These are phyloP conservation scores for Sonneratia alba DNA, from an alignment of 345 rosid genomes.

Conservation along the genomic window DNA sequence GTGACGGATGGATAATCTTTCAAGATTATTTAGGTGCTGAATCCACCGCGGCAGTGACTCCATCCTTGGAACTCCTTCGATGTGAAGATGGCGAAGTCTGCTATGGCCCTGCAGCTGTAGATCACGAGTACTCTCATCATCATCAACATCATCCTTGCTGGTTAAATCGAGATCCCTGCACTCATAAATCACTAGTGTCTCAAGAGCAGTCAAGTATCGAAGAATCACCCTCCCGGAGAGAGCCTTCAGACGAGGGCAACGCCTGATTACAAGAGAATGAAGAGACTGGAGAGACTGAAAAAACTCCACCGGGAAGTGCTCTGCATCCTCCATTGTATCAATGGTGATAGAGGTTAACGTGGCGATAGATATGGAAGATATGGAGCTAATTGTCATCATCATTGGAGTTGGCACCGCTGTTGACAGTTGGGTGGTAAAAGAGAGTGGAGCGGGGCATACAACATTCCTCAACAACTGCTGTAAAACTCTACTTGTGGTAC, in stretches of 20 bases:
- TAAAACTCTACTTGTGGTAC: not conserved
- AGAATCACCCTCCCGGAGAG: not conserved
- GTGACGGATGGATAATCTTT: no score
- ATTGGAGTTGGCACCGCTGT: not conserved
- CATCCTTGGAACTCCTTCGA: no score
- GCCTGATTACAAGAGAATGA: not conserved
- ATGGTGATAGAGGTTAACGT: not conserved
- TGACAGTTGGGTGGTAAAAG: not conserved
- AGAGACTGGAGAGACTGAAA: not conserved
- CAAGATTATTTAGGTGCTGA: no score
- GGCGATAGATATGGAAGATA: not conserved
- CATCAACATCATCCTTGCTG: no score
- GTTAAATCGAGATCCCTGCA: no score
- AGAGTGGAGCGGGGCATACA: not conserved
- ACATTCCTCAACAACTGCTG: not conserved
- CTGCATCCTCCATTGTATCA: not conserved
- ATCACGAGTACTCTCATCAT: no score
- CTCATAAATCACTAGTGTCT: no score
- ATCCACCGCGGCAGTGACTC: no score
- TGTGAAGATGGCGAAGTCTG: no score
- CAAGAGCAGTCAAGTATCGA: not conserved
- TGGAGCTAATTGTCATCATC: not conserved
- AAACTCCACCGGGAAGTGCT: not conserved
- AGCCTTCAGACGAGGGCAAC: not conserved
- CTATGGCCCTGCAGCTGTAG: no score